Conservation (phyloP, 805 yeast genomes). For the Saturnispora serradocipensis region DNA sequence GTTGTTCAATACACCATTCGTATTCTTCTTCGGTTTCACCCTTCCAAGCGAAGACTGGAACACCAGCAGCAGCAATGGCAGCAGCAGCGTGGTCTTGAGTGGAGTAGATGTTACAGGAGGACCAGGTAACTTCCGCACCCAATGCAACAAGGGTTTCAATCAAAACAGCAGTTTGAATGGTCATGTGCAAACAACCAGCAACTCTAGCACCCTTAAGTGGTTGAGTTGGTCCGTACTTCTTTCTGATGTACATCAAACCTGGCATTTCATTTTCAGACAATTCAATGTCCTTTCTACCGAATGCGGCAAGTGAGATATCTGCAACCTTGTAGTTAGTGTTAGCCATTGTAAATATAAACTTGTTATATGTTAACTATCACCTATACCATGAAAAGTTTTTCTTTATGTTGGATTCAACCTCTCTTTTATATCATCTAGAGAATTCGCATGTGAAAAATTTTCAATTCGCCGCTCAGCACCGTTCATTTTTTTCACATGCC, state of each 20-base stretch:
- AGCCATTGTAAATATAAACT: slow-evolving; percentile 3
- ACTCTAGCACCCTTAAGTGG: slow-evolving; percentile 98
- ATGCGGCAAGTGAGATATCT: slow-evolving; percentile 96
- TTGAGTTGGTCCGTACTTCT: slow-evolving; percentile 81
- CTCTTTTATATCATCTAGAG: not conserved
- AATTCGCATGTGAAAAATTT: slow-evolving; percentile 5
- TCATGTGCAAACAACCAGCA: slow-evolving; percentile 99
- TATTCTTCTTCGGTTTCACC: slow-evolving; percentile 99
- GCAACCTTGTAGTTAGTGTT: slow-evolving; percentile 77
- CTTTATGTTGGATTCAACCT: not conserved
- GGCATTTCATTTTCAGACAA: slow-evolving; percentile 99
- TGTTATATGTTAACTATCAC: not conserved
- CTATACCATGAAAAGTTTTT: not conserved
- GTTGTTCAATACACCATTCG: slow-evolving; percentile 99
- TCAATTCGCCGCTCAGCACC: not conserved
- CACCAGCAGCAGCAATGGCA: slow-evolving; percentile 98
- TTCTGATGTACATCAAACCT: slow-evolving; percentile 96
- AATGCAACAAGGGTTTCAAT: slow-evolving; percentile 94
- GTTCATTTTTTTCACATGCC: not conserved
- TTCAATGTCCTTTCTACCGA: slow-evolving; percentile 99
- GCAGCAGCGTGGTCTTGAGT: slow-evolving; percentile 99
- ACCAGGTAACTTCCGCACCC: slow-evolving; percentile 99
- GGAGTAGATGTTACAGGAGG: slow-evolving; percentile 98
- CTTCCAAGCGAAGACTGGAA: slow-evolving; percentile 99
- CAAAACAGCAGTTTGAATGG: slow-evolving; percentile 97